Percentiles rank a stretch among this genome's conserved stretches.
Evolutionary conservation across 352 stramenopile species (phyloP).

Genomic region (Aphanomyces invadans): DNA sequence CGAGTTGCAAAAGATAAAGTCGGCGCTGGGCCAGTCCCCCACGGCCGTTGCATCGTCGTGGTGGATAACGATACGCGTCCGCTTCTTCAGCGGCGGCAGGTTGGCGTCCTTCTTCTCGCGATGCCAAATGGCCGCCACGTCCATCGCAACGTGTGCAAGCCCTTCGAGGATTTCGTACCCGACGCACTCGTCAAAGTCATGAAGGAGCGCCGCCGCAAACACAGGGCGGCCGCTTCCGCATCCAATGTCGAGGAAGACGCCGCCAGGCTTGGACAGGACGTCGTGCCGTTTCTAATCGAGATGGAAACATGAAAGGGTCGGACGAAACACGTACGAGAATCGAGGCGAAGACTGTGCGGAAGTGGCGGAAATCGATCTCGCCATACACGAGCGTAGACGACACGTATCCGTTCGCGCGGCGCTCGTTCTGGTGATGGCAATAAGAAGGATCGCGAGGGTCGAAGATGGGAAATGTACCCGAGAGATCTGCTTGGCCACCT

Average conservation of each 20-base stretch:
- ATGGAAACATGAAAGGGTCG: background rate
- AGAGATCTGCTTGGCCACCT: slow-evolving; percentile 36
- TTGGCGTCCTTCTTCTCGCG: slow-evolving; percentile 44
- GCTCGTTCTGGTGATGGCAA: slow-evolving; percentile 27
- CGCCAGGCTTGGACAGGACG: slow-evolving; percentile 53
- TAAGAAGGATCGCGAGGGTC: background rate
- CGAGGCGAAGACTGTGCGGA: slow-evolving; percentile 54
- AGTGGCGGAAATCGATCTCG: slow-evolving; percentile 80
- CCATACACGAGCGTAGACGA: slow-evolving; percentile 82
- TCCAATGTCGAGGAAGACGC: slow-evolving; percentile 82
- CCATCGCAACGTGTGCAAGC: slow-evolving; percentile 49
- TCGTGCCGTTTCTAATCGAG: slow-evolving; percentile 40
- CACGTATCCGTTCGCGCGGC: slow-evolving; percentile 46
- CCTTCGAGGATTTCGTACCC: slow-evolving; percentile 86
- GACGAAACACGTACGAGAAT: slow-evolving; percentile 29
- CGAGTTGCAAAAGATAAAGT: slow-evolving; percentile 85
- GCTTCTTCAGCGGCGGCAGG: slow-evolving; percentile 47
- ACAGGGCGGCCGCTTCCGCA: slow-evolving; percentile 82
- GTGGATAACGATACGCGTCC: slow-evolving; percentile 60
- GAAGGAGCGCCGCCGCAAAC: slow-evolving; percentile 70
- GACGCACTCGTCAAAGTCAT: slow-evolving; percentile 78
- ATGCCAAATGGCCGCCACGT: slow-evolving; percentile 47
- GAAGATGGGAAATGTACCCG: slow-evolving; percentile 4
- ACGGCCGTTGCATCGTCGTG: slow-evolving; percentile 54
- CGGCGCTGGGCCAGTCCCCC: slow-evolving; percentile 61